phyloP scores from a whole-genome alignment of 2,329 filamentous ascomycete species.

The Magnaporthiopsis rhizophila region DNA sequence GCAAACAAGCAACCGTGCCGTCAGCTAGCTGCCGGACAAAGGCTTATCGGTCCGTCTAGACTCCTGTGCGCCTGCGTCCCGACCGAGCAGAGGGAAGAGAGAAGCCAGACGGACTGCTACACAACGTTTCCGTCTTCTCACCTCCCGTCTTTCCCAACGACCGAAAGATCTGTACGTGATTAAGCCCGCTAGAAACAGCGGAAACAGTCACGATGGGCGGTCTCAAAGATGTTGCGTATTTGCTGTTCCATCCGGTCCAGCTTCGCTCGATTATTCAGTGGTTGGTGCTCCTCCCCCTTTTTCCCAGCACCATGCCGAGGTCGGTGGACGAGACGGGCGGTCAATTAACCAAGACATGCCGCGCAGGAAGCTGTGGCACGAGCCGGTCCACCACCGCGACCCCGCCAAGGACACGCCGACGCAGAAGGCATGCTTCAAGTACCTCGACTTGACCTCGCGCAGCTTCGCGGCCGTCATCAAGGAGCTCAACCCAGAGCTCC shows the following conservation, averaged over 20 bases:
- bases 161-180: neutral
- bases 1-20: neutral
- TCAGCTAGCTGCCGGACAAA: neutral
- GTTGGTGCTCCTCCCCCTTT: constrained; percentile 37
- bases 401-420: constrained; percentile 64
- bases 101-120: neutral
- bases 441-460: constrained; percentile 79
- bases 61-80: neutral
- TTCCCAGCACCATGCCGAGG: neutral
- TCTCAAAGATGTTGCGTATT: constrained; percentile 54
- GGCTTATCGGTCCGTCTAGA: neutral
- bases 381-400: constrained; percentile 80
- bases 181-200: neutral
- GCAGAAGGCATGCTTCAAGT: constrained; percentile 76
- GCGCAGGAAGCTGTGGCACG: constrained; percentile 89
- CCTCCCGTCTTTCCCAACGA: neutral
- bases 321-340: neutral
- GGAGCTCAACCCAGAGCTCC: constrained; percentile 88
- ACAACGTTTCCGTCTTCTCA: neutral
- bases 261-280: constrained; percentile 83
- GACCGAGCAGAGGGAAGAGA: neutral
- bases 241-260: constrained; percentile 65
- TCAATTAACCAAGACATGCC: constrained; percentile 14
- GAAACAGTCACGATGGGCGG: constrained; percentile 41
- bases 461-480: constrained; percentile 92